Percentiles rank a stretch among this genome's conserved stretches.
phyloP scores from a whole-genome alignment of 306 rosid species.

The Castanea crenata region DNA sequence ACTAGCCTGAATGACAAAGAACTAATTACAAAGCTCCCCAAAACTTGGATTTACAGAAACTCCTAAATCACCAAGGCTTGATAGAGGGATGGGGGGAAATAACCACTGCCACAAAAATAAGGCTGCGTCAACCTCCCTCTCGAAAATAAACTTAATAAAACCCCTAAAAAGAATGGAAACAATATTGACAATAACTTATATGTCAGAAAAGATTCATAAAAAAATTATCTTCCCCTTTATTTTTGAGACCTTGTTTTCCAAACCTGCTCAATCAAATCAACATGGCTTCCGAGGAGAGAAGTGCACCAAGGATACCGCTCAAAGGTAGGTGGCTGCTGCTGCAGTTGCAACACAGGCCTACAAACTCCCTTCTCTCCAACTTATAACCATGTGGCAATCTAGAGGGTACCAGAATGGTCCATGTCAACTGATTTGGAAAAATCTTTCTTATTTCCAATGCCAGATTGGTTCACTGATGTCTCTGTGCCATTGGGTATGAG shows the following conservation, averaged over 20 bases:
- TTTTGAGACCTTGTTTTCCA: conserved; percentile 25
- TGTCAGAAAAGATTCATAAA: conserved; percentile 23
- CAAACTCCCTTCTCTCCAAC: conserved; percentile 29
- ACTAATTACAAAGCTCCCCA: conserved; percentile 1
- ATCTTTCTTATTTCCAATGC: neutral
- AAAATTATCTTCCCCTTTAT: conserved; percentile 29
- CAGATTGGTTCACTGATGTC: conserved; percentile 12
- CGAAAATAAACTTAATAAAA: conserved; percentile 25
- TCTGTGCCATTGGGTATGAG: conserved; percentile 21
- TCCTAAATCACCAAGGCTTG: conserved; percentile 42
- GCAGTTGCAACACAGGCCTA: conserved; percentile 20
- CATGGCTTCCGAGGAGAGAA: conserved; percentile 36
- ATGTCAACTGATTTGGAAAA: neutral
- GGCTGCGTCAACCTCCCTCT: conserved; percentile 44
- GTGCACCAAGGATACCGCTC: conserved; percentile 17
- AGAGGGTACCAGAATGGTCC: neutral
- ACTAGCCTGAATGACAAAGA: neutral
- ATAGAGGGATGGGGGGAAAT: conserved; percentile 28
- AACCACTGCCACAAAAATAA: conserved; percentile 35
- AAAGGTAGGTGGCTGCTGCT: conserved; percentile 23
- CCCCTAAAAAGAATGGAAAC: conserved; percentile 25
- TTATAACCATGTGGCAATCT: conserved; percentile 23
- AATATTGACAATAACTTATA: conserved; percentile 37
- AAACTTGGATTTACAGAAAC: conserved; percentile 54
- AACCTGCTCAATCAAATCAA: conserved; percentile 37